Evolutionary conservation across 2,329 filamentous ascomycete species (phyloP).

Genomic region (Cladosporium sp.): DNA sequence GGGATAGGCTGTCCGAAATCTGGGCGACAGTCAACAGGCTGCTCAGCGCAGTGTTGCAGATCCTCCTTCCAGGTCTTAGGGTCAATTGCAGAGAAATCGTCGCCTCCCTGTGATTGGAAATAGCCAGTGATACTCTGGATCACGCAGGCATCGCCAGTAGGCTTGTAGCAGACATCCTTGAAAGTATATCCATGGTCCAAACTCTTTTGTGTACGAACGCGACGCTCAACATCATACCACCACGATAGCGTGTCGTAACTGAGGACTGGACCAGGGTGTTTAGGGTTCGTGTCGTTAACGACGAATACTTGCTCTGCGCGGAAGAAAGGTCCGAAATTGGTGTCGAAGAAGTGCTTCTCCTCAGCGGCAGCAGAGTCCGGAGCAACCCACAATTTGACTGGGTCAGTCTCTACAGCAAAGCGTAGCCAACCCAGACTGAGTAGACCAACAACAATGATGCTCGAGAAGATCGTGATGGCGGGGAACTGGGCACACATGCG

Average conservation of each 20-base stretch:
- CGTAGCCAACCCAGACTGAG: constrained; percentile 83
- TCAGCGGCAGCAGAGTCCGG: constrained; percentile 84
- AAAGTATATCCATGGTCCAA: constrained; percentile 64
- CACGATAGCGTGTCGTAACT: constrained; percentile 84
- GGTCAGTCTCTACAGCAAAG: constrained; percentile 86
- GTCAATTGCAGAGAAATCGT: constrained; percentile 41
- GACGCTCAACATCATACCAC: constrained; percentile 89
- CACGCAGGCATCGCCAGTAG: constrained; percentile 81
- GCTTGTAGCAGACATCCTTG: constrained; percentile 89
- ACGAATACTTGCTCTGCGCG: constrained; percentile 89
- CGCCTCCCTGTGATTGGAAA: constrained; percentile 63
- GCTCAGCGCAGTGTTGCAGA: constrained; percentile 68
- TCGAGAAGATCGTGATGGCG: constrained; percentile 71
- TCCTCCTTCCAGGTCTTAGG: constrained; percentile 67
- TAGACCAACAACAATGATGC: constrained; percentile 69
- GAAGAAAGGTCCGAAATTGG: constrained; percentile 92
- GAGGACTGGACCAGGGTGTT: constrained; percentile 69
- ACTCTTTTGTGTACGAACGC: constrained; percentile 69
- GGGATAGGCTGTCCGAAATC: constrained; percentile 85
- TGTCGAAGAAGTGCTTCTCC: constrained; percentile 91
- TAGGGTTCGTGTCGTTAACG: constrained; percentile 73
- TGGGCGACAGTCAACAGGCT: constrained; percentile 70
- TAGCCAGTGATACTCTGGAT: constrained; percentile 91
- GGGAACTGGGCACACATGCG: constrained; percentile 79
- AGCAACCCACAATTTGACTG: constrained; percentile 93